A percentile compares a stretch with the other conserved stretches of the same genome.
Evolutionary conservation across 2,329 filamentous ascomycete genomes (phyloP).

Genomic region (Aureobasidium melanogenum): DNA sequence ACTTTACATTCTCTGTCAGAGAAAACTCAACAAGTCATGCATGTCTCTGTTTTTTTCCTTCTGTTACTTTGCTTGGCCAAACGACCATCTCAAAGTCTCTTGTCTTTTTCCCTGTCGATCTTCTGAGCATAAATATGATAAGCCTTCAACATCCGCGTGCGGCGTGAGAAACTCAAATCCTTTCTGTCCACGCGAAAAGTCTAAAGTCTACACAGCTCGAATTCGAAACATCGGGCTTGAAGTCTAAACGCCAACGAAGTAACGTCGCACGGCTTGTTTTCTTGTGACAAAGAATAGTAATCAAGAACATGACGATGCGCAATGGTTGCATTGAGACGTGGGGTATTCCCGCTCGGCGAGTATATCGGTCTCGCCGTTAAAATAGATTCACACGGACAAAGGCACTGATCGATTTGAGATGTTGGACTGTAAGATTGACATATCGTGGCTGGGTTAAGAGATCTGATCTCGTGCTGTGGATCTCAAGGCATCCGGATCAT

Average conservation of each 20-base stretch:
- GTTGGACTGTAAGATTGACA: background rate
- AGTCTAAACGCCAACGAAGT: background rate
- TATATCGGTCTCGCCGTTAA: too few relatives aligned
- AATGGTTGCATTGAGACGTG: too few relatives aligned
- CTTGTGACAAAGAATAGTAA: background rate
- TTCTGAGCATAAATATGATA: background rate
- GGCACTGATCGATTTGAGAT: background rate
- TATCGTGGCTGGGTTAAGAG: background rate
- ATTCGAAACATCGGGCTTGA: background rate
- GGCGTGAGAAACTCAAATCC: background rate
- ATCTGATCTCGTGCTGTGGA: background rate
- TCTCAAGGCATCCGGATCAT: background rate
- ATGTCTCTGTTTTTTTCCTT: too few relatives aligned
- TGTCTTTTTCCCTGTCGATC: background rate
- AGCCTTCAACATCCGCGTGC: background rate
- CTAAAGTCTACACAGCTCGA: background rate
- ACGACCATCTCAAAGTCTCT: too few relatives aligned
- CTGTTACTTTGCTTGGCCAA: background rate
- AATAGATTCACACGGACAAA: background rate
- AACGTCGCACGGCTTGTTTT: background rate
- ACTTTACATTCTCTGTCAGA: background rate
- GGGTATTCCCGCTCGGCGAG: background rate
- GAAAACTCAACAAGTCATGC: background rate
- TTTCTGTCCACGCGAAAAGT: background rate
- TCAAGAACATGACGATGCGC: background rate